Conservation (phyloP, 108 stramenopile genomes). For the Cyclotella baltica region DNA sequence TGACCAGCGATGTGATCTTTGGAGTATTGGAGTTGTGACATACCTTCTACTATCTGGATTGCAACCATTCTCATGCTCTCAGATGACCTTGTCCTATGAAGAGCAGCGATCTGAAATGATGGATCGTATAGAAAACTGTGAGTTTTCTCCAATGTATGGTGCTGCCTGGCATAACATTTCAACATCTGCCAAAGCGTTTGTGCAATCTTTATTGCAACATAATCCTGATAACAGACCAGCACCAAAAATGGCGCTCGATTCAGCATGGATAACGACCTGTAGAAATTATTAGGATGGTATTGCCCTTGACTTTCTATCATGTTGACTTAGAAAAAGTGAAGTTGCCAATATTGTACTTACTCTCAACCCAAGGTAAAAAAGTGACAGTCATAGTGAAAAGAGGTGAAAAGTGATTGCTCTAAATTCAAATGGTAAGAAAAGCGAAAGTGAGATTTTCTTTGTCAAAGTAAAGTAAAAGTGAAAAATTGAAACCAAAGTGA, state of each 20-base stretch:
- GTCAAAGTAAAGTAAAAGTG: no score
- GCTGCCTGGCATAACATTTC: constrained; percentile 5
- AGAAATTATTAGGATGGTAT: no score
- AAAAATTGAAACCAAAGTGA: no score
- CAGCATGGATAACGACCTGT: constrained; percentile 13
- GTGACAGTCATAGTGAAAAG: no score
- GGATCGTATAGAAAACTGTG: constrained; percentile 34
- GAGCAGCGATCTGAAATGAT: constrained; percentile 33
- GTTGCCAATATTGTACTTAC: no score
- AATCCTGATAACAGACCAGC: neutral
- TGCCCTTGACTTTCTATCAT: no score
- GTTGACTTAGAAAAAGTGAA: no score
- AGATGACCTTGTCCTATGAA: constrained; percentile 22
- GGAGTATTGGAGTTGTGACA: constrained; percentile 28
- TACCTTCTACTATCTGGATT: constrained; percentile 33
- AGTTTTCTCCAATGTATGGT: constrained; percentile 20
- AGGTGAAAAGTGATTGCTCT: no score
- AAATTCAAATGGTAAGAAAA: no score
- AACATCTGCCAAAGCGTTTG: constrained; percentile 12
- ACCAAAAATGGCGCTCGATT: constrained; percentile 11
- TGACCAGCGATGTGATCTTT: constrained; percentile 24
- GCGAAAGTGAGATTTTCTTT: no score
- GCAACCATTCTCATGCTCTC: constrained; percentile 37
- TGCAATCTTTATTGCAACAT: neutral
- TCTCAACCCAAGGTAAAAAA: no score